A percentile compares a stretch with the other conserved stretches of the same genome.
Conservation (phyloP, 2,329 filamentous ascomycete genomes). For the Arthrobotrys sphaeroides region DNA sequence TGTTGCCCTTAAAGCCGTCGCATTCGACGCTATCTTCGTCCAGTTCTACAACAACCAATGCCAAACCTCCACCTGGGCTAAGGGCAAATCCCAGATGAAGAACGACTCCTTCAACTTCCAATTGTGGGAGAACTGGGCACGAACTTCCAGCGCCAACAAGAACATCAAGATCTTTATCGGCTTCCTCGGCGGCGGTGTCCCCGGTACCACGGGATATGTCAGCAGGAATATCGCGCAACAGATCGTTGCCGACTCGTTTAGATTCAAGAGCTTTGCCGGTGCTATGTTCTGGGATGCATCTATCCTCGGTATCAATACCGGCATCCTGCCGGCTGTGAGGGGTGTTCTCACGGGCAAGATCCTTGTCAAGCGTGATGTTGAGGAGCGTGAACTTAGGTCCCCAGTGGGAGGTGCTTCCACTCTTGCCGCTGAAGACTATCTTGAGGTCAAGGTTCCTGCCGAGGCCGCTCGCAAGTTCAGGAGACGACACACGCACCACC, state of each 20-base stretch:
- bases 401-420: constrained; percentile 36
- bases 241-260: constrained; percentile 15
- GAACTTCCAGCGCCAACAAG: constrained; percentile 67
- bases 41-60: constrained; percentile 77
- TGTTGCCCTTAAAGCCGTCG: constrained; percentile 62
- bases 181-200: constrained; percentile 29
- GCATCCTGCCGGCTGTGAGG: constrained; percentile 18
- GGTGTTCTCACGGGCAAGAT: constrained; percentile 18
- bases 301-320: constrained; percentile 7
- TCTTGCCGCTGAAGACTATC: constrained; percentile 28
- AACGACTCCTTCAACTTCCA: constrained; percentile 53
- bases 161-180: constrained; percentile 69
- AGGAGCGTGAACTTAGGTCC: constrained; percentile 33
- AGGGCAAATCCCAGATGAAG: constrained; percentile 55
- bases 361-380: constrained; percentile 21
- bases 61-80: constrained; percentile 66
- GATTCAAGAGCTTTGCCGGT: constrained; percentile 35
- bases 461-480: constrained; percentile 20
- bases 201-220: constrained; percentile 29
- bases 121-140: constrained; percentile 73
- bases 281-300: constrained; percentile 46
- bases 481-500: constrained; percentile 28
- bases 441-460: constrained; percentile 33
- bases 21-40: constrained; percentile 71
- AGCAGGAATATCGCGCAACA: constrained; percentile 1